Evolutionary conservation across 2,329 filamentous ascomycete genomes (phyloP), one percentile per base, ranked within the genome.

Genomic region (Pseudogymnoascus sp.): DNA sequence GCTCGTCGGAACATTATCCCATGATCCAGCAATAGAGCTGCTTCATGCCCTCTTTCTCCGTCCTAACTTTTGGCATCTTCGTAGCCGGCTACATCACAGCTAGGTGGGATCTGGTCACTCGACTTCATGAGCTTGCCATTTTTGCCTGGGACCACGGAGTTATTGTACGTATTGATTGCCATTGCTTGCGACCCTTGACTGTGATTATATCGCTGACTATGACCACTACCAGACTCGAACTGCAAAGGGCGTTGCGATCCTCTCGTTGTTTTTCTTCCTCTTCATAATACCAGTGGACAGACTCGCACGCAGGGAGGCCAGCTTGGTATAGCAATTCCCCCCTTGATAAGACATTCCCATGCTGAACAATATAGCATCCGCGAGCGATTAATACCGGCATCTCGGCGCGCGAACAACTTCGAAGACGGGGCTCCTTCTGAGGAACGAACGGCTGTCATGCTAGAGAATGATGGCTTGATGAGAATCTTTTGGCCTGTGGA

Each of bases 101-200:
- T 75, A 90, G 95, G 82, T 99, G 95, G 93, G 95, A 97, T 79
- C 87, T 99, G 67, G 92, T 97, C 70, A 97, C 93, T 71, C 88
- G 93, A 73, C 84, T 97, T 72, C 96, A 97, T 88, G 93, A 99
- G 79, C 86, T 99, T 72, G 90, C 91, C 70, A 89, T 96, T 69
- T 99, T 97, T 77, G 95, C 96, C 70, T 97, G 93, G 92, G 90
- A 97, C 77, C 91, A 97, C 90, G 92, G 93, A 75, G 95, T 99
- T 72, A 89, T 97, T 75, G 92, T 96, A 80, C 73, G 88, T 80
- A 15, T 11, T 38, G 23, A 19, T 65, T 57, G 26, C 28, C 80
- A 15, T 11, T 38, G 21, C 21, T 65, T 57, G 28, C 28, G 11
- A 15, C 9, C 4, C 9, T 6, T 35, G 1, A 28, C n/a, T 57